Evolutionary conservation across 345 rosid species (phyloP).

Genomic region (Populus pruinosa): DNA sequence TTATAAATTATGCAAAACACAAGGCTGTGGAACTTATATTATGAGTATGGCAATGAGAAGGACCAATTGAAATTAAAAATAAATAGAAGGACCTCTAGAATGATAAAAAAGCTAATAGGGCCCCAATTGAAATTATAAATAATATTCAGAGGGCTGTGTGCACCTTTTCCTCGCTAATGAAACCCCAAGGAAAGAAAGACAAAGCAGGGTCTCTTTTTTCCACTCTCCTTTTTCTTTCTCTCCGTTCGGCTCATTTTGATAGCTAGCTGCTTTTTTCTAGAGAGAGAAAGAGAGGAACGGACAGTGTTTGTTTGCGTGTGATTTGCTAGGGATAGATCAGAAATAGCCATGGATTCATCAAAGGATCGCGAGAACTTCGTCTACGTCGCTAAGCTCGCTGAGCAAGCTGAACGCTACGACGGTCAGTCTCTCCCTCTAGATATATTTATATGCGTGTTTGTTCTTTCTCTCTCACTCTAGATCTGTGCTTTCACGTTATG

Average conservation of each 20-base stretch:
- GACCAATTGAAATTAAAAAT: background rate
- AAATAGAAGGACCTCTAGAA: no score
- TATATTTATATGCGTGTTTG: background rate
- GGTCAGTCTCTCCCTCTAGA: slow-evolving; percentile 18
- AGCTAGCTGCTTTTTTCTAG: background rate
- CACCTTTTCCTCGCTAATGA: background rate
- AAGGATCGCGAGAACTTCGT: slow-evolving; percentile 45
- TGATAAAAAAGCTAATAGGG: background rate
- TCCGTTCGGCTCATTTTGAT: background rate
- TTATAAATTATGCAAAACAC: no score
- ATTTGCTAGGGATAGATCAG: background rate
- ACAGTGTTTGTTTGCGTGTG: background rate
- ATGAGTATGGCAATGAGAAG: no score
- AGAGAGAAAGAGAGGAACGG: background rate
- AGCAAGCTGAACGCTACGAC: slow-evolving; percentile 66
- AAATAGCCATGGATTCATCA: slow-evolving; percentile 30
- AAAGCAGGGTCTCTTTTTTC: background rate
- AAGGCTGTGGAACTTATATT: no score
- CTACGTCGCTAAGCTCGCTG: slow-evolving; percentile 63
- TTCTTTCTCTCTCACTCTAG: background rate
- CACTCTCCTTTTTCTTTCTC: background rate
- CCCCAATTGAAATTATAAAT: background rate
- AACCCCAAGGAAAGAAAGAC: background rate
- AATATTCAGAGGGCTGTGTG: background rate
- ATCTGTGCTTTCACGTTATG: background rate